Conservation (phyloP, 2,329 filamentous ascomycete genomes). For the Simplicillium sp. region DNA sequence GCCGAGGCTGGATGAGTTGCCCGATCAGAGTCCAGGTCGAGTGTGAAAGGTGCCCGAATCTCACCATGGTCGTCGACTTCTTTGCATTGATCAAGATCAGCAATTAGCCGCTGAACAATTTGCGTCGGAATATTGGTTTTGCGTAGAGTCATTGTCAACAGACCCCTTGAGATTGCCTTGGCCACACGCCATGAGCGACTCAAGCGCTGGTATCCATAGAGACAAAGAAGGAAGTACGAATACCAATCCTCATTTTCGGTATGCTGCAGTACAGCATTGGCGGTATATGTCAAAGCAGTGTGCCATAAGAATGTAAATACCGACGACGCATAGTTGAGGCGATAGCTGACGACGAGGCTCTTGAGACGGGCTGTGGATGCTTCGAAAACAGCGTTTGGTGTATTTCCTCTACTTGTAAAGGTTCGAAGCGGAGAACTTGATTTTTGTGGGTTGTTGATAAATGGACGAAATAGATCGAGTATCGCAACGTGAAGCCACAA, state of each 20-base stretch:
- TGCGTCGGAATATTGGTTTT: slow-evolving; percentile 8
- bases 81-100: no score
- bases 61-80: no score
- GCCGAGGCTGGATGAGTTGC: no score
- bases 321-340: slow-evolving; percentile 19
- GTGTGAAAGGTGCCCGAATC: no score
- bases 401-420: slow-evolving; percentile 19
- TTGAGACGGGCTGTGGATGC: slow-evolving; percentile 28
- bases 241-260: slow-evolving; percentile 19
- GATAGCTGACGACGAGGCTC: slow-evolving; percentile 24
- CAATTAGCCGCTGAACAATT: no score
- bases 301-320: slow-evolving; percentile 30
- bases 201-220: slow-evolving; percentile 26
- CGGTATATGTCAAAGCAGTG: slow-evolving; percentile 26
- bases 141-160: slow-evolving; percentile 25
- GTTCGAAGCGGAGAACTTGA: slow-evolving; percentile 22
- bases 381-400: slow-evolving; percentile 18
- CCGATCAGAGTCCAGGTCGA: no score
- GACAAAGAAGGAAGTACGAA: slow-evolving; percentile 27
- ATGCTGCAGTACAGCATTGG: slow-evolving; percentile 24
- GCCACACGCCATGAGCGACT: slow-evolving; percentile 24
- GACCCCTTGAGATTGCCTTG: slow-evolving; percentile 19
- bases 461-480: no score
- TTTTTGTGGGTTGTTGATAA: no score
- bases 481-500: no score